These are phyloP conservation scores for Zasmidium citrigriseum DNA, from an alignment of 2,329 filamentous ascomycete genomes.

Conservation along the genomic window DNA sequence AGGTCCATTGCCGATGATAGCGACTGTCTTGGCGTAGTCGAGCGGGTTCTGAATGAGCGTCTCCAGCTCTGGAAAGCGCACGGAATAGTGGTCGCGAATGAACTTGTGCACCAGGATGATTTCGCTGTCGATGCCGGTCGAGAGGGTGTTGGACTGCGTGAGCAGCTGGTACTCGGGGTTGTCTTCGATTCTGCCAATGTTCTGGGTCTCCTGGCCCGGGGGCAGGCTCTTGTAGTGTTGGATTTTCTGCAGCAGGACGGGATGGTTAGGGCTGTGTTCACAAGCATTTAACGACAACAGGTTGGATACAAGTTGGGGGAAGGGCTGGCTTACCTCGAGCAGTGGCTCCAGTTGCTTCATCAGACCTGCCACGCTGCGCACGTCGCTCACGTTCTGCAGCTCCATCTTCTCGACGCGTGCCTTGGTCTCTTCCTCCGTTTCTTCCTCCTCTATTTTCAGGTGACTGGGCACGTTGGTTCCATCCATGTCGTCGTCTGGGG, in stretches of 20 bases:
- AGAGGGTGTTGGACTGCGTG: constrained; percentile 84
- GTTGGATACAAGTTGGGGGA: constrained; percentile 34
- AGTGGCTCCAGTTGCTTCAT: constrained; percentile 82
- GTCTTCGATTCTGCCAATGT: constrained; percentile 83
- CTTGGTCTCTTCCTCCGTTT: constrained; percentile 70
- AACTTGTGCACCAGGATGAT: constrained; percentile 94
- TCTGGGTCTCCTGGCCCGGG: constrained; percentile 62
- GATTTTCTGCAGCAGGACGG: constrained; percentile 69
- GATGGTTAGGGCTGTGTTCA: constrained; percentile 69
- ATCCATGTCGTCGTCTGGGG: constrained; percentile 50
- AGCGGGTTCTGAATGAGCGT: constrained; percentile 85
- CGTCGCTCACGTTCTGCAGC: constrained; percentile 70
- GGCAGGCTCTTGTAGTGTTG: constrained; percentile 71
- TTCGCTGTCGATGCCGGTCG: constrained; percentile 90
- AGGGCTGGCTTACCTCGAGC: constrained; percentile 68
- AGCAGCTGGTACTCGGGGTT: constrained; percentile 88
- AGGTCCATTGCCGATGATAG: constrained; percentile 88
- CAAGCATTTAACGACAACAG: constrained; percentile 60
- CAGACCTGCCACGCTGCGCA: constrained; percentile 74
- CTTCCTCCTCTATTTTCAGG: constrained; percentile 51
- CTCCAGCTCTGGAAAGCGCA: constrained; percentile 91
- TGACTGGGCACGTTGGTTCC: constrained; percentile 28
- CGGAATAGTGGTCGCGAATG: constrained; percentile 92
- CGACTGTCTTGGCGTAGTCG: constrained; percentile 92
- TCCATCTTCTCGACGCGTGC: constrained; percentile 82